These are phyloP conservation scores for Bacterosira constricta DNA, from an alignment of 108 stramenopile species.

Conservation along the genomic window DNA sequence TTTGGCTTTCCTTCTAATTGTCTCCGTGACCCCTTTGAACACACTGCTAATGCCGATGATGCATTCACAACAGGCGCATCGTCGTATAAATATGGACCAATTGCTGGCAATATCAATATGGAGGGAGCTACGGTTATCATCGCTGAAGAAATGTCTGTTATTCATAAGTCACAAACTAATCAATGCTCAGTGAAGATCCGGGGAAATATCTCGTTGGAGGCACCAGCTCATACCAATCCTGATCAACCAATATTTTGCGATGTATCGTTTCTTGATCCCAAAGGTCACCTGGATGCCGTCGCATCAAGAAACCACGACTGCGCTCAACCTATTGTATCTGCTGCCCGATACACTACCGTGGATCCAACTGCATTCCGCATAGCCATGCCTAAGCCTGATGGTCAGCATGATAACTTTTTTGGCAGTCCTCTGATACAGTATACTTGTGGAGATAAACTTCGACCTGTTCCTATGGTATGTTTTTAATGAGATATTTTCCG, in stretches of 20 bases:
- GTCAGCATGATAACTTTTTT: neutral
- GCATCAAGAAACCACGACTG: neutral
- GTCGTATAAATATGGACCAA: neutral
- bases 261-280: constrained; percentile 5
- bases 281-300: neutral
- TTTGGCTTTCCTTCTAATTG: neutral
- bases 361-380: neutral
- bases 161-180: constrained; percentile 1
- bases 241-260: neutral
- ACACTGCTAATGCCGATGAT: neutral
- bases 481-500: too few relatives aligned
- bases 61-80: neutral
- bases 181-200: constrained; percentile 10
- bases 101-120: neutral
- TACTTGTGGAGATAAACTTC: neutral
- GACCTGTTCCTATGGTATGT: constrained; percentile 12
- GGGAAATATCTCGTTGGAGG: constrained; percentile 9
- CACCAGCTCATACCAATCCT: neutral
- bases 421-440: neutral
- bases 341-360: neutral
- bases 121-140: neutral
- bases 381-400: too few relatives aligned
- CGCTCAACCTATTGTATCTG: neutral
- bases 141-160: constrained; percentile 14
- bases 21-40: too few relatives aligned